These are phyloP conservation scores for Citrullus colocynthis DNA, from an alignment of 306 rosid species.

Conservation along the genomic window DNA sequence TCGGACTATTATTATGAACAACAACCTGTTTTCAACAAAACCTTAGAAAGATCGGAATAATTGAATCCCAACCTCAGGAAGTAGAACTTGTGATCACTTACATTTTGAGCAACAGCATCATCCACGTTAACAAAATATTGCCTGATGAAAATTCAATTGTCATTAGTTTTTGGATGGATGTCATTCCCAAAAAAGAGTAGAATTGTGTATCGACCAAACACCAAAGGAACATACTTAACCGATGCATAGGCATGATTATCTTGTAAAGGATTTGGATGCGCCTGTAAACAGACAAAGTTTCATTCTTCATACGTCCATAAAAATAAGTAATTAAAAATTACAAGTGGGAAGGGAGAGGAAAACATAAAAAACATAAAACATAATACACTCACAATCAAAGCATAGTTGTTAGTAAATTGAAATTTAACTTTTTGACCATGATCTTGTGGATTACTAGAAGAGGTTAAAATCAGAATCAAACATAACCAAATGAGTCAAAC, in stretches of 20 bases:
- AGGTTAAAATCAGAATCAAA: neutral
- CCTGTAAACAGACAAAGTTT: constrained; percentile 23
- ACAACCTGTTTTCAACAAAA: constrained; percentile 32
- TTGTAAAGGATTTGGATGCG: constrained; percentile 64
- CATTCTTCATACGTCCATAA: neutral
- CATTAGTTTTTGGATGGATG: neutral
- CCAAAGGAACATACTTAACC: constrained; percentile 45
- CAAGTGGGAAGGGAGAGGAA: neutral
- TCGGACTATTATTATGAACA: constrained; percentile 69
- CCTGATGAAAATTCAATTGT: constrained; percentile 29
- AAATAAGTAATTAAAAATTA: neutral
- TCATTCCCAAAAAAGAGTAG: neutral
- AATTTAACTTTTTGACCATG: neutral
- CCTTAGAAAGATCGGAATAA: neutral
- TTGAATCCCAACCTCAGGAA: neutral
- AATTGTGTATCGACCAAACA: neutral
- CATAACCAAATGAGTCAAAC: neutral
- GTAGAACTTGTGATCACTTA: constrained; percentile 8
- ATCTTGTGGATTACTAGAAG: neutral
- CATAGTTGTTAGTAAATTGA: neutral
- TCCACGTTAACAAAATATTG: constrained; percentile 86
- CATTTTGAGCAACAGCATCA: constrained; percentile 73
- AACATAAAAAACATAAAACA: neutral
- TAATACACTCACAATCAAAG: neutral
- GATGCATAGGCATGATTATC: constrained; percentile 83